phyloP scores from a whole-genome alignment of 192 early-diverging fungal species.

The Chytriomyces sp. region DNA sequence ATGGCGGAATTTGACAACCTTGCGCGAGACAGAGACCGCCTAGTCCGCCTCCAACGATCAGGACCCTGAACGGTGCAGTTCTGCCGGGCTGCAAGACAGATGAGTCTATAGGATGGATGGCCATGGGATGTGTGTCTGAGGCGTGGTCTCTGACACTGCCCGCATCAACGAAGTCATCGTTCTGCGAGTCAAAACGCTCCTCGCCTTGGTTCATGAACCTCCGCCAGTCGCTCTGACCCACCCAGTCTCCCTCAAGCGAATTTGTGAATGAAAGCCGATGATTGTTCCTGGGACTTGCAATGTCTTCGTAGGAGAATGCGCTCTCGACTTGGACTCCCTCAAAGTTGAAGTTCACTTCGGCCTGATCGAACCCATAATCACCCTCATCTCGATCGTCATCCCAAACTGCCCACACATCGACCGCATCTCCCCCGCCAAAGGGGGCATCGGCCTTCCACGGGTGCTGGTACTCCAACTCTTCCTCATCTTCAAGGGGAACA shows the following conservation, averaged over 20 bases:
- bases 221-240: neutral
- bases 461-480: neutral
- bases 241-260: neutral
- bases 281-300: neutral
- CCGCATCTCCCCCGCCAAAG: neutral
- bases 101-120: neutral
- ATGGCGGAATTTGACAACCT: neutral
- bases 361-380: neutral
- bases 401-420: neutral
- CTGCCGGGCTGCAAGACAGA: neutral
- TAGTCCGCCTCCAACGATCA: conserved; percentile 26
- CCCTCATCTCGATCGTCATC: neutral
- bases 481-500: neutral
- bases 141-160: neutral
- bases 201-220: neutral
- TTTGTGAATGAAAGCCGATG: neutral
- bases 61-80: conserved; percentile 9
- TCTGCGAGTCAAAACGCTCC: too few relatives aligned
- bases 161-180: neutral
- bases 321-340: neutral
- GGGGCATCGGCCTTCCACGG: neutral
- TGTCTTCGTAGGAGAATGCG: neutral
- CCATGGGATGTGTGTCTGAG: neutral
- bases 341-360: neutral
- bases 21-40: conserved; percentile 28